phyloP scores from a whole-genome alignment of 106 monocot species.

The Apostasia ramifera region DNA sequence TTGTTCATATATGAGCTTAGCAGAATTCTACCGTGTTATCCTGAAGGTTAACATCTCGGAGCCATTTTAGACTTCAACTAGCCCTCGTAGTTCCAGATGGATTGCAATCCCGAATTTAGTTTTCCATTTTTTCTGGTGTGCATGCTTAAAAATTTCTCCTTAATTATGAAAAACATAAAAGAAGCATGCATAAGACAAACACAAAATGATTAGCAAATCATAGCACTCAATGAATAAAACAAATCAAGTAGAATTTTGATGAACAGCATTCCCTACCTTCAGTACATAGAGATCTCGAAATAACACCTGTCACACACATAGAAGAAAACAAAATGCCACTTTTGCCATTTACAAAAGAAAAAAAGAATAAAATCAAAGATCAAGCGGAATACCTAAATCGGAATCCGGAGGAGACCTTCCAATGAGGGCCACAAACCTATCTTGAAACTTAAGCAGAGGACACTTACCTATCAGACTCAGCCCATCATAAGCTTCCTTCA shows the following conservation, averaged over 20 bases:
- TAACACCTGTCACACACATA: neutral
- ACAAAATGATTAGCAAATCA: neutral
- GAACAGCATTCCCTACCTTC: neutral
- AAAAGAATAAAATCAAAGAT: conserved; percentile 8
- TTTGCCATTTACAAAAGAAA: neutral
- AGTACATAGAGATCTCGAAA: neutral
- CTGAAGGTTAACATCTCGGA: neutral
- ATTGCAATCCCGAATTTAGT: neutral
- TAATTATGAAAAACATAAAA: too few species aligned
- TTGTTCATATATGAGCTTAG: neutral
- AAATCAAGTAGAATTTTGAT: neutral
- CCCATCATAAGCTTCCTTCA: conserved; percentile 88
- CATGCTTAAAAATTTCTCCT: too few species aligned
- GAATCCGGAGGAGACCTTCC: conserved; percentile 34
- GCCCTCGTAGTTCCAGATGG: neutral
- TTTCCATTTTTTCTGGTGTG: too few species aligned
- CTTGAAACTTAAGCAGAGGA: conserved; percentile 64
- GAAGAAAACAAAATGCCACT: neutral
- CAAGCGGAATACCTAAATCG: conserved; percentile 16
- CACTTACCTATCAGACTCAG: conserved; percentile 60
- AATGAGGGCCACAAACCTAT: conserved; percentile 58
- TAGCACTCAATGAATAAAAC: neutral
- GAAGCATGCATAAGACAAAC: neutral
- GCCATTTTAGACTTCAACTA: neutral
- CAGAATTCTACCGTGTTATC: neutral